A percentile compares a stretch with the other conserved stretches of the same genome.
phyloP scores from a whole-genome alignment of 495 filamentous ascomycete genomes.

The Polyplosphaeria fusca region DNA sequence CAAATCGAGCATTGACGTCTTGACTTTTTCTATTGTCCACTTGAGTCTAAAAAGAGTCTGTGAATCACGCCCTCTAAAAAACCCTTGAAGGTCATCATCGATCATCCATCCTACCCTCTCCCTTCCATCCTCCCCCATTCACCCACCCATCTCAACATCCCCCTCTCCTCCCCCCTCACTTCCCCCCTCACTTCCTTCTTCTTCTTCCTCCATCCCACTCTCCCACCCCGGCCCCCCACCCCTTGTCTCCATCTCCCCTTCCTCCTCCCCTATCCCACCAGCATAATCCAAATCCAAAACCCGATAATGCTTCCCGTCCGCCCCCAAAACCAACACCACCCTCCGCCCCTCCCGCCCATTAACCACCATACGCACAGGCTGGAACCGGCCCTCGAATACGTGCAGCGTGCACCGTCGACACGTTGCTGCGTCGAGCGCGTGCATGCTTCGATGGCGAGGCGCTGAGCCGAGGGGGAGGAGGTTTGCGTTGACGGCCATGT shows the following conservation, averaged over 20 bases:
- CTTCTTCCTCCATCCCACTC: not conserved
- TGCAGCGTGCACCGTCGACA: constrained; percentile 22
- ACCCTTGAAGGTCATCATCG: not conserved
- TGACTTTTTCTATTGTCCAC: no score
- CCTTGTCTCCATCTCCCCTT: not conserved
- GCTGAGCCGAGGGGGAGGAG: not conserved
- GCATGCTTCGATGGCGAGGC: not conserved
- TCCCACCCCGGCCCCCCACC: not conserved
- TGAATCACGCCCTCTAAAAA: no score
- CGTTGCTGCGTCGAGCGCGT: not conserved
- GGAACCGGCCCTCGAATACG: constrained; percentile 32
- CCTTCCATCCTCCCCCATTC: not conserved
- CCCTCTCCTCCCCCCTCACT: constrained; percentile 6
- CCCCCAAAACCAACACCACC: constrained; percentile 36
- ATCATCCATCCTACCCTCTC: not conserved
- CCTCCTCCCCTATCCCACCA: constrained; percentile 4
- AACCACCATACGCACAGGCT: constrained; percentile 34
- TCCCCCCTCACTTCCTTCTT: constrained; percentile 7
- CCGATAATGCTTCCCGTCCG: constrained; percentile 34
- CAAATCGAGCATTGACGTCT: no score
- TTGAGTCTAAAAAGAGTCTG: no score
- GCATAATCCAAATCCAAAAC: constrained; percentile 38
- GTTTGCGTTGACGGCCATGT: not conserved
- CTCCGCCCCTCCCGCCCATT: constrained; percentile 37
- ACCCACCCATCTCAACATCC: constrained; percentile 18